Conservation (phyloP, 257 asterid species). For the Asclepias syriaca region DNA sequence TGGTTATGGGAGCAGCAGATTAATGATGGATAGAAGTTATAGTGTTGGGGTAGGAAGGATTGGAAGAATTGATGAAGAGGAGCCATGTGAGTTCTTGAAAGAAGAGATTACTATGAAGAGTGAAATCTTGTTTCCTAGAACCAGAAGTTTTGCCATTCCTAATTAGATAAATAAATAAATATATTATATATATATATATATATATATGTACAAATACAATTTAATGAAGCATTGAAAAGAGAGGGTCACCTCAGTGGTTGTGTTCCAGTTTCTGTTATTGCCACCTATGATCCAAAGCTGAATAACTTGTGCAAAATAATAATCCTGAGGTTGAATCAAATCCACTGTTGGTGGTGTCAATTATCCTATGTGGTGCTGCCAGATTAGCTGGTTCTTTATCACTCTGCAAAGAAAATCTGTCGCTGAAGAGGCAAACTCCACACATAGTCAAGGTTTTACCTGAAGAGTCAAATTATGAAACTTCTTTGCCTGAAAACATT, state of each 20-base stretch:
- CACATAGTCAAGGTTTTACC: slow-evolving; percentile 39
- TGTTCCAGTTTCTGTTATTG: slow-evolving; percentile 72
- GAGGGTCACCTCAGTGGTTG: slow-evolving; percentile 52
- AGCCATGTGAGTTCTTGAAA: slow-evolving; percentile 39
- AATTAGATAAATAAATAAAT: too few relatives aligned
- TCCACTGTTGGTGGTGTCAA: slow-evolving; percentile 49
- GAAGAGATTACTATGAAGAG: slow-evolving; percentile 26
- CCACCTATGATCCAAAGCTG: slow-evolving; percentile 57
- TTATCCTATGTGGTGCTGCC: slow-evolving; percentile 50
- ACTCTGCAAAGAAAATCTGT: slow-evolving; percentile 45
- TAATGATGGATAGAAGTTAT: slow-evolving; percentile 31
- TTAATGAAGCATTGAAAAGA: slow-evolving; percentile 58
- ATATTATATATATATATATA: too few relatives aligned
- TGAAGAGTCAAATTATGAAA: slow-evolving; percentile 40
- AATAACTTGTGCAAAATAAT: slow-evolving; percentile 68
- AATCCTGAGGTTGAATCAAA: slow-evolving; percentile 50
- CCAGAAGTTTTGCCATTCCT: slow-evolving; percentile 34
- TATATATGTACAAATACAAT: too few relatives aligned
- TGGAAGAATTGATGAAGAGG: slow-evolving; percentile 51
- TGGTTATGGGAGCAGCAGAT: background rate
- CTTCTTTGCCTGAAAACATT: slow-evolving; percentile 32
- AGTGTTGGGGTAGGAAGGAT: slow-evolving; percentile 50
- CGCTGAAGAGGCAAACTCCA: slow-evolving; percentile 53
- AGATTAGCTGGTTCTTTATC: slow-evolving; percentile 38
- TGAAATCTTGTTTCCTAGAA: slow-evolving; percentile 28